Evolutionary conservation across 2,329 filamentous ascomycete species (phyloP).

Genomic region (Thelonectria blattea): DNA sequence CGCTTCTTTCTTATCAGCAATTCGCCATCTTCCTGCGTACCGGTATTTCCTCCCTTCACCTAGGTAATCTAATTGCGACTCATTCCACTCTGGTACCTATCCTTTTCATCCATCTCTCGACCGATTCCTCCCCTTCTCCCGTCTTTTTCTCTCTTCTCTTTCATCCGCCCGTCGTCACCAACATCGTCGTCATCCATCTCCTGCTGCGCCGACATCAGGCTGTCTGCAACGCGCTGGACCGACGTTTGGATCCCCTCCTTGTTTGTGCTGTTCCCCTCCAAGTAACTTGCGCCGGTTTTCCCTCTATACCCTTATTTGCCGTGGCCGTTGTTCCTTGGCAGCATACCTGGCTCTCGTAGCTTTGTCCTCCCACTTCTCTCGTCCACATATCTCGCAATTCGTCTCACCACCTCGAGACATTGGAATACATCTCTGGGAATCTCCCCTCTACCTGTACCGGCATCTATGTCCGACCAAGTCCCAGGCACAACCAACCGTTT

Average conservation of each 20-base stretch:
- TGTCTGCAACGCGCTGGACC: not conserved
- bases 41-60: constrained; percentile 30
- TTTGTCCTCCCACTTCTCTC: constrained; percentile 5
- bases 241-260: not conserved
- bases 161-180: not conserved
- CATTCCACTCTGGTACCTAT: not conserved
- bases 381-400: constrained; percentile 9
- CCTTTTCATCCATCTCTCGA: not conserved
- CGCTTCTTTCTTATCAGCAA: constrained; percentile 29
- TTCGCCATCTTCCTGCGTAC: constrained; percentile 28
- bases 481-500: constrained; percentile 19
- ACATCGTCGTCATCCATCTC: not conserved
- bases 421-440: not conserved
- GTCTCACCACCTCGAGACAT: constrained; percentile 2
- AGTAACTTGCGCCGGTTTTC: not conserved
- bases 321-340: constrained; percentile 1
- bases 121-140: not conserved
- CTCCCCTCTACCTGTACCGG: constrained; percentile 6
- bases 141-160: not conserved
- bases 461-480: constrained; percentile 18
- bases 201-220: not conserved
- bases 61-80: constrained; percentile 4
- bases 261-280: constrained; percentile 3
- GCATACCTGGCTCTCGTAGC: constrained; percentile 12
- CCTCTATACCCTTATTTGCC: not conserved